Base-by-base conservation (phyloP, 2,329 filamentous ascomycete species). In the Colletotrichum eremochloae region DNA sequence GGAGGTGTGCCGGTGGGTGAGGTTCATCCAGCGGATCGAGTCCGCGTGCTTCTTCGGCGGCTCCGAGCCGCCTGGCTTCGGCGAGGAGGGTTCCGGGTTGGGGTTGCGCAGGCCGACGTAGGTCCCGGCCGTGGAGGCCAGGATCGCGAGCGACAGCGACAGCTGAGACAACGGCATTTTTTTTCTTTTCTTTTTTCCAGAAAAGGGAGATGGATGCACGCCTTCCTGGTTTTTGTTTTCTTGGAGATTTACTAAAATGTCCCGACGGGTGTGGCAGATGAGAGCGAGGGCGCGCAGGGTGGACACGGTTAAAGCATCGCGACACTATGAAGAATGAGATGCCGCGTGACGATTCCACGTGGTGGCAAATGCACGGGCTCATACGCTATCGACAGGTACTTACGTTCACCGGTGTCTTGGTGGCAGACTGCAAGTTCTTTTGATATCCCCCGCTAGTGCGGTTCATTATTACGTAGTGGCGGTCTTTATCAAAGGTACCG, bases 71-170 rank as follows among this genome's bases (percentile, higher is more conserved):
- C 74, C 71, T 3, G 74, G 66, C 11, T 50, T 31, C 3, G 56
- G 38, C 8, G 74, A 67, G 0, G 74, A 63, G 0, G 70, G 69
- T 42, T 64, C 74, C 9, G 77, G 79, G 57, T 82, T 80, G 4
- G 81, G 81, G 7, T 80, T 80, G 3, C 77, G 76, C 24, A 81
- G 68, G 38, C 77, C 78, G 31, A 77, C 20, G 52, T 80, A 82
- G 15, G 77, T 81, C 3, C 79, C 81, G 18, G 74, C 61, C 11
- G 76, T 68, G 5, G 81, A 79, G 46, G 75, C 75, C 3, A 80
- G 20, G 15, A 82, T 56, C 20, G 62, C 62, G 38, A 64, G 33
- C 12, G 62, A 46, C n/a, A 64, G 50, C 15, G 29, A 56, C 15
- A 40, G 5, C 50, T 64, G 62, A 33, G 38, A 46, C 44, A 46